These are phyloP conservation scores for button mushroom (Agaricus bisporus) DNA, from an alignment of 768 basidiomycete species.

Conservation along the genomic window DNA sequence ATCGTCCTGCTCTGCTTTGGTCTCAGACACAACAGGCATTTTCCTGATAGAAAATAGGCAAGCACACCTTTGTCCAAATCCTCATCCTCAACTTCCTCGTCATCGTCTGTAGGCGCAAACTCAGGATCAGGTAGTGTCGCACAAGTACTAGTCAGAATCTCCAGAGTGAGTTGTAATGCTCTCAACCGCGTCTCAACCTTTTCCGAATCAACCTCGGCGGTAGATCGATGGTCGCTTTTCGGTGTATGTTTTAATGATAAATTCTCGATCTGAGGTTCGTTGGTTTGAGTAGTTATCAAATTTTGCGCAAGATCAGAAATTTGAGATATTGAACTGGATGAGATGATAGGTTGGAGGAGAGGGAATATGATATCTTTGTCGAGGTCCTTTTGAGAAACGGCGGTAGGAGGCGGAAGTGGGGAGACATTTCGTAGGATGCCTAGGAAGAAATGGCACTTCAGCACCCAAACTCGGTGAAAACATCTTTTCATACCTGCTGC, in stretches of 20 bases:
- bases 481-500: conserved; percentile 48
- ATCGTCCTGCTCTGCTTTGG: conserved; percentile 13
- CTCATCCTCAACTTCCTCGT: conserved; percentile 29
- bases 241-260: conserved; percentile 59
- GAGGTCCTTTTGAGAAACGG: conserved; percentile 56
- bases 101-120: conserved; percentile 28
- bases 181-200: conserved; percentile 63
- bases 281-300: conserved; percentile 42
- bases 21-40: neutral
- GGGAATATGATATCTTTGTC: conserved; percentile 71
- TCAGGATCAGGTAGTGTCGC: conserved; percentile 81
- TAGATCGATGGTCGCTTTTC: conserved; percentile 70
- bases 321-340: conserved; percentile 50
- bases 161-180: conserved; percentile 77
- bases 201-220: conserved; percentile 66
- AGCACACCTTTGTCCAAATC: conserved; percentile 26
- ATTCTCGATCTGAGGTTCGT: conserved; percentile 48
- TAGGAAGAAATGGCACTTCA: conserved; percentile 18
- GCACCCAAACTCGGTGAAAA: neutral
- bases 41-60: neutral
- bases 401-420: conserved; percentile 66
- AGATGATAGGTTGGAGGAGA: conserved; percentile 59
- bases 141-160: conserved; percentile 84
- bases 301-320: conserved; percentile 42
- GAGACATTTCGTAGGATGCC: conserved; percentile 74